Conservation (phyloP, 1,139 yeast genomes). For the Debaryomyces nepalensis region DNA sequence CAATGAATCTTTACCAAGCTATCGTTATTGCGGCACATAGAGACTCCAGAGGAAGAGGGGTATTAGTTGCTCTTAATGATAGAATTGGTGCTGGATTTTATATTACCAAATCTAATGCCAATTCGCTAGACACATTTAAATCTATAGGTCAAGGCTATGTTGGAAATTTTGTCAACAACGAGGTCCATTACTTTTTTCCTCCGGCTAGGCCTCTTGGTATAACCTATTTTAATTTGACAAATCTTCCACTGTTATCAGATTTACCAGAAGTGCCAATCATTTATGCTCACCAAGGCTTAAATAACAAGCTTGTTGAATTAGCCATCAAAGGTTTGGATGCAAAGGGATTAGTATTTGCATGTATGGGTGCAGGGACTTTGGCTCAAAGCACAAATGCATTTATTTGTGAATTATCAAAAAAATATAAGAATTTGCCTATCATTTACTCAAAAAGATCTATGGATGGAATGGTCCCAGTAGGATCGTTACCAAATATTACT, state of each 20-base stretch:
- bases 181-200: conserved; percentile 67
- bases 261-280: conserved; percentile 55
- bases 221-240: conserved; percentile 39
- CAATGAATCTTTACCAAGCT: conserved; percentile 74
- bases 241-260: conserved; percentile 18
- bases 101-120: conserved; percentile 71
- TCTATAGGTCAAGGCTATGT: conserved; percentile 70
- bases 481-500: conserved; percentile 37
- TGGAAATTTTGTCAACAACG: conserved; percentile 70
- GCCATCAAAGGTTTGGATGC: conserved; percentile 47
- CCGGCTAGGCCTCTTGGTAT: conserved; percentile 62
- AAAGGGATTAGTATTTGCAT: conserved; percentile 64
- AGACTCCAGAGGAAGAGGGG: conserved; percentile 60
- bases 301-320: conserved; percentile 50
- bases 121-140: conserved; percentile 70
- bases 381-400: conserved; percentile 53
- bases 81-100: conserved; percentile 71
- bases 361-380: conserved; percentile 75
- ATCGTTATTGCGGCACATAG: conserved; percentile 61
- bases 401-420: conserved; percentile 34
- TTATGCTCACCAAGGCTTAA: conserved; percentile 66
- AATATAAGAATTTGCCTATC: conserved; percentile 51
- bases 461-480: conserved; percentile 57
- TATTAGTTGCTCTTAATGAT: conserved; percentile 67
- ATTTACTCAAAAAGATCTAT: conserved; percentile 68